Conservation (phyloP, 441 rosid species). For the Sinapis alba region DNA sequence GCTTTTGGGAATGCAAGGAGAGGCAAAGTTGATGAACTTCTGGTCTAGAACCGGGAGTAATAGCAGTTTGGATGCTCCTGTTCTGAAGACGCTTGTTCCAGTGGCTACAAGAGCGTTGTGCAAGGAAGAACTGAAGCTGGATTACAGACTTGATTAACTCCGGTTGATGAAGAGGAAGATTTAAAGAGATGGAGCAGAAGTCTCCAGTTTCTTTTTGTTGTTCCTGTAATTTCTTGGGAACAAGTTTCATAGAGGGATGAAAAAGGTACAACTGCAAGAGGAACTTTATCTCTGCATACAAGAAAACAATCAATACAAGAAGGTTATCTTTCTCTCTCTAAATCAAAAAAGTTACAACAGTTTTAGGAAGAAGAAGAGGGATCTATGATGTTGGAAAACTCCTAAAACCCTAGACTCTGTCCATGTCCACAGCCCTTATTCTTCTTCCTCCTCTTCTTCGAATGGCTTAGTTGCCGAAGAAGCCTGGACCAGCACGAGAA, state of each 20-base stretch:
- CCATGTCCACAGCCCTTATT: conserved; percentile 24
- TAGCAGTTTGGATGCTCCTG: conserved; percentile 39
- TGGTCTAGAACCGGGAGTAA: conserved; percentile 57
- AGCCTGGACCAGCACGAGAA: conserved; percentile 74
- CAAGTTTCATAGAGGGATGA: neutral
- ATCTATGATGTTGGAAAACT: neutral
- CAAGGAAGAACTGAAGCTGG: conserved; percentile 72
- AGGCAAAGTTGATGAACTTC: conserved; percentile 63
- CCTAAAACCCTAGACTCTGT: conserved; percentile 1
- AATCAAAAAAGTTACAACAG: conserved; percentile 40
- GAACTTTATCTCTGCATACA: conserved; percentile 28
- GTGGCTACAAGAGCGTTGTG: conserved; percentile 73
- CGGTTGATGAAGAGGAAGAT: conserved; percentile 82
- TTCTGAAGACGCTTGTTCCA: conserved; percentile 66
- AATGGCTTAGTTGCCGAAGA: conserved; percentile 49
- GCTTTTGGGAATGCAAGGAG: conserved; percentile 62
- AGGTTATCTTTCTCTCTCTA: conserved; percentile 39
- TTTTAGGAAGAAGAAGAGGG: neutral
- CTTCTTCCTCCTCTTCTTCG: conserved; percentile 1
- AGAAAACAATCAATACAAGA: conserved; percentile 23
- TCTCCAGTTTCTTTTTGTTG: conserved; percentile 4
- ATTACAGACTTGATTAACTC: conserved; percentile 74
- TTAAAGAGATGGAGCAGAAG: conserved; percentile 65
- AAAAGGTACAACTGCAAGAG: conserved; percentile 11
- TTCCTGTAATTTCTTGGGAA: neutral